A percentile compares a stretch with the other conserved stretches of the same genome.
These are phyloP conservation scores for Tetradesmus obliquus DNA, from an alignment of 139 green algal species.

Conservation along the genomic window DNA sequence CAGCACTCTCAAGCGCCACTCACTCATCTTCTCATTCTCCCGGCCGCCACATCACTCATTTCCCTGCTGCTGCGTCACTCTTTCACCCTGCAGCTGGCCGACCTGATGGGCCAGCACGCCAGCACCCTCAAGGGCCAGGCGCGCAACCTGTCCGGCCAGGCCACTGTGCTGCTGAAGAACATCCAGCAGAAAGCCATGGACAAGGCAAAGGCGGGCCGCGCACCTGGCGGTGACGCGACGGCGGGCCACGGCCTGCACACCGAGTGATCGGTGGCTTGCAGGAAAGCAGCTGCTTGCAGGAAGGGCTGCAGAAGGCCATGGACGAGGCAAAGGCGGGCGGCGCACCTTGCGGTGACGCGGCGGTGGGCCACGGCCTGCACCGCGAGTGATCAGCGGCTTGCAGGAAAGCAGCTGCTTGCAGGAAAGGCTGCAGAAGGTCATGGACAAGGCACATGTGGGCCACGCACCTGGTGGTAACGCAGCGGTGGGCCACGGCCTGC, in stretches of 20 bases:
- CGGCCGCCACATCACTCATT: neutral
- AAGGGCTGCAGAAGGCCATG: neutral
- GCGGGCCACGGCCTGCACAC: conserved; percentile 31
- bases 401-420: neutral
- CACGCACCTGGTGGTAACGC: neutral
- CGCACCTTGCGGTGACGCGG: too few species aligned
- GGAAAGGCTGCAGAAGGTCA: neutral
- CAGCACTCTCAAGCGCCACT: neutral
- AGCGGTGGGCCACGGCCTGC: neutral
- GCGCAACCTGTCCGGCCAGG: conserved; percentile 21
- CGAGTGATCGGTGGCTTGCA: neutral
- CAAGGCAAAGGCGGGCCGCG: conserved; percentile 1
- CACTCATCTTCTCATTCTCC: neutral
- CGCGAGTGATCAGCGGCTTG: neutral
- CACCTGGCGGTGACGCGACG: neutral
- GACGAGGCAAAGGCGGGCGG: neutral
- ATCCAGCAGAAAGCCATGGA: conserved; percentile 42
- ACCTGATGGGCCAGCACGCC: conserved; percentile 31
- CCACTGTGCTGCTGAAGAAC: conserved; percentile 27
- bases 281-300: neutral
- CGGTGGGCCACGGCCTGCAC: neutral
- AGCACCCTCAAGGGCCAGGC: conserved; percentile 3
- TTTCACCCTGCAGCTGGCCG: neutral
- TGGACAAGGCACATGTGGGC: neutral
- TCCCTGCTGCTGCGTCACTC: neutral